Evolutionary conservation across 805 yeast genomes (phyloP).

Genomic region (Ogataea methanolica): DNA sequence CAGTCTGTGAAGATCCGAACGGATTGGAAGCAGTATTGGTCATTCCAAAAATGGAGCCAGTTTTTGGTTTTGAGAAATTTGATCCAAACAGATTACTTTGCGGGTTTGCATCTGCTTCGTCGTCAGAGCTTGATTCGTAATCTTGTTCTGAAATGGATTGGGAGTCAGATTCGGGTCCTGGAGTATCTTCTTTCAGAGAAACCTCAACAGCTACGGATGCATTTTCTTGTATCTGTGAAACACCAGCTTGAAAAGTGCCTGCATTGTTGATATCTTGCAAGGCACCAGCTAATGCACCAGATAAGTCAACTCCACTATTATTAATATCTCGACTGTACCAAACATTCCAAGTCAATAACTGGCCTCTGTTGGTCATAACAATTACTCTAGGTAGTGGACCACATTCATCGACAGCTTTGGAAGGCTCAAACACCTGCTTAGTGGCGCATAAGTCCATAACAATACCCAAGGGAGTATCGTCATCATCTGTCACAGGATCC

Average conservation of each 20-base stretch:
- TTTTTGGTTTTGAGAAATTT: neutral
- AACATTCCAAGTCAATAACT: conserved; percentile 58
- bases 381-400: conserved; percentile 63
- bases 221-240: neutral
- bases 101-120: neutral
- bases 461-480: conserved; percentile 68
- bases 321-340: conserved; percentile 52
- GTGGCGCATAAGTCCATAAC: conserved; percentile 52
- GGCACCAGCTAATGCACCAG: neutral
- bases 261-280: neutral
- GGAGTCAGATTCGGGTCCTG: too few species aligned
- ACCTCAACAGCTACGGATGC: neutral
- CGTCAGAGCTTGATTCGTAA: neutral
- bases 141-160: too few species aligned
- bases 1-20: neutral
- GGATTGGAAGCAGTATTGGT: neutral
- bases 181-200: neutral
- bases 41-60: neutral
- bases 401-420: conserved; percentile 52
- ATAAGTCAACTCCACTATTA: conserved; percentile 22
- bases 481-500: conserved; percentile 58
- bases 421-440: conserved; percentile 46
- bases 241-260: neutral
- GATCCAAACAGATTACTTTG: neutral
- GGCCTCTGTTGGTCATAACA: conserved; percentile 60